Evolutionary conservation across 2,329 filamentous ascomycete species (phyloP), one percentile per base, ranked within the genome.

Genomic region (Stachybotrys echinatus): DNA sequence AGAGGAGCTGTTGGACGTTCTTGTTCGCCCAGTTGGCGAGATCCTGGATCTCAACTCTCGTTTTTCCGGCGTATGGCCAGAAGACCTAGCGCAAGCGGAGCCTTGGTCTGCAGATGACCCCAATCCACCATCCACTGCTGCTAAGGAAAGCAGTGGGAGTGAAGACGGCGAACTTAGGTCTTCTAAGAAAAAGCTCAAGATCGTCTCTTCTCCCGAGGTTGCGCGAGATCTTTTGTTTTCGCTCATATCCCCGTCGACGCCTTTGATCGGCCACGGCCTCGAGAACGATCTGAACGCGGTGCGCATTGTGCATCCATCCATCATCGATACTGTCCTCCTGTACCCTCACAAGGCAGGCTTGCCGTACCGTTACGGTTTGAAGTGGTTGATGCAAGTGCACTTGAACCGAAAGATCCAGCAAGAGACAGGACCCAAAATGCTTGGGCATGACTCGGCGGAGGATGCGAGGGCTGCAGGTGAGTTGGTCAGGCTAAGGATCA

Each of bases 211-310:
- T 0, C 92, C 92, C 0, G 73, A 81, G 20, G 79, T 74, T 23
- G 94, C 94, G 1, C 85, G 94, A 8, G 74, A 83, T 2, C 76
- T 96, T 0, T 79, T 99, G 8, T 89, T 95, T 67, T 77, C 80
- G 0, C 77, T 88, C 48, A 77, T 99, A 46, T 79, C 84, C 1
- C 88, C 90, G 0, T 72, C 78, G 0, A 99, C 92, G 0, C 88
- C 92, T 0, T 71, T 99, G 1, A 88, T 99, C 44, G 94, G 94
- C 0, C 94, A 99, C 65, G 92, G 90, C 1, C 81, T 97, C 8
- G 94, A 99, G 61, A 99, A 99, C 63, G 94, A 99, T 61, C 79
- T 99, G 49, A 96, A 96, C 64, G 82, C 86, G 3, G 77, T 87
- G 39, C 87, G 92, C 34, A 79, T 97, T 47, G 84, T 96, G 42